Percentiles rank a stretch among this genome's conserved stretches.
phyloP scores from a whole-genome alignment of 140 eudicot species.

The Cichorium intybus region DNA sequence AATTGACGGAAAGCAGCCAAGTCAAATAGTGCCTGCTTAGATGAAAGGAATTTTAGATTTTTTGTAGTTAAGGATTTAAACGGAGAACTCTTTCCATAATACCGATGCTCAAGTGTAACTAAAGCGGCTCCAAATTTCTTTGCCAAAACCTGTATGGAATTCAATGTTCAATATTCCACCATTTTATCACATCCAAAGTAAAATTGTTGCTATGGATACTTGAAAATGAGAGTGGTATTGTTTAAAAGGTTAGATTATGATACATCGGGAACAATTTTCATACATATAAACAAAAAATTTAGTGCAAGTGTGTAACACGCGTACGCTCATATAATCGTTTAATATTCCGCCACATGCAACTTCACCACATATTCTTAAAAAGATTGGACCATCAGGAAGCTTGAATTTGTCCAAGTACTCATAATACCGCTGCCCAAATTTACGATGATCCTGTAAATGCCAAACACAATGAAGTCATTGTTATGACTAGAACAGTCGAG shows the following conservation, averaged over 20 bases:
- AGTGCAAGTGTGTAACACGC: slow-evolving; percentile 52
- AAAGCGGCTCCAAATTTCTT: slow-evolving; percentile 97
- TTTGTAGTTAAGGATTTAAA: slow-evolving; percentile 68
- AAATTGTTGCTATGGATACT: no score
- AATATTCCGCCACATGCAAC: slow-evolving; percentile 68
- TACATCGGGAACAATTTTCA: no score
- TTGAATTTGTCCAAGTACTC: slow-evolving; percentile 69
- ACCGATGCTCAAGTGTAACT: slow-evolving; percentile 91
- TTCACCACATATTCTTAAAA: slow-evolving; percentile 84
- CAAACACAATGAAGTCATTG: no score
- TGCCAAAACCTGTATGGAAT: slow-evolving; percentile 62
- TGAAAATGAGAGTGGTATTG: no score
- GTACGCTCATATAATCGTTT: slow-evolving; percentile 73
- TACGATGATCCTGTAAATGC: slow-evolving; percentile 71
- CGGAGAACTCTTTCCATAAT: slow-evolving; percentile 91
- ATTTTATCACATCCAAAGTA: no score
- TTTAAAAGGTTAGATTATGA: no score
- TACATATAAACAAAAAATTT: background rate
- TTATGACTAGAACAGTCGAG: no score
- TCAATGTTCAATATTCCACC: no score
- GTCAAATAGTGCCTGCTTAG: slow-evolving; percentile 91
- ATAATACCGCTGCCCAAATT: slow-evolving; percentile 71
- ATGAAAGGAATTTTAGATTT: slow-evolving; percentile 79
- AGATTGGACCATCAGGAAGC: slow-evolving; percentile 80
- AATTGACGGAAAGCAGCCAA: slow-evolving; percentile 89